Evolutionary conservation across 768 basidiomycete genomes (phyloP).

Genomic region (Suillus occidentalis): DNA sequence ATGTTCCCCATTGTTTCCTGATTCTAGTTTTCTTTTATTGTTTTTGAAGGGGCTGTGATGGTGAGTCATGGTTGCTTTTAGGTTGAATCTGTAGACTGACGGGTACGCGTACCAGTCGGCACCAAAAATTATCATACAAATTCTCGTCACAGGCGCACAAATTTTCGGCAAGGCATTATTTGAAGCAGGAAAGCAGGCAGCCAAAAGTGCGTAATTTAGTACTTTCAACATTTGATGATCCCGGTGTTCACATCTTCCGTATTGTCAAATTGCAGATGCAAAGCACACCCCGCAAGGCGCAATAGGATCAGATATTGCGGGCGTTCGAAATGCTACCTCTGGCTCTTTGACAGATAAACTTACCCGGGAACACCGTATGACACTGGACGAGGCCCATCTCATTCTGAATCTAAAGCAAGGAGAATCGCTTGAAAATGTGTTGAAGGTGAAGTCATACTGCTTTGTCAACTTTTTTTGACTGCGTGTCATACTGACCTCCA

Average conservation of each 20-base stretch:
- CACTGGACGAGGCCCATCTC: conserved; percentile 89
- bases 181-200: conserved; percentile 89
- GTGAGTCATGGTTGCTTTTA: neutral
- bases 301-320: conserved; percentile 67
- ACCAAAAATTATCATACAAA: conserved; percentile 78
- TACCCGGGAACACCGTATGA: conserved; percentile 88
- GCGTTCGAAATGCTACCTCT: conserved; percentile 72
- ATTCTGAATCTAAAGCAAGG: conserved; percentile 86
- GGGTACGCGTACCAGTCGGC: conserved; percentile 52
- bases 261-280: conserved; percentile 59
- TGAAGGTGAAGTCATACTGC: conserved; percentile 55
- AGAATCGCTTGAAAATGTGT: conserved; percentile 63
- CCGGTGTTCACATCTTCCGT: neutral
- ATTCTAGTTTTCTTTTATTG: neutral
- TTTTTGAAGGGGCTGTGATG: conserved; percentile 6
- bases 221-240: conserved; percentile 4
- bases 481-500: neutral
- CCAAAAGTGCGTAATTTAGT: conserved; percentile 70
- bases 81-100: neutral
- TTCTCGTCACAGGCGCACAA: conserved; percentile 70
- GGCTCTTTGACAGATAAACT: conserved; percentile 78
- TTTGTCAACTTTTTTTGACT: conserved; percentile 4
- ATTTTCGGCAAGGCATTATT: conserved; percentile 90
- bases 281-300: conserved; percentile 74
- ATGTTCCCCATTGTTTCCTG: neutral